Base-by-base conservation (phyloP, 1,139 yeast genomes). In the Protomyces macrosporus region DNA sequence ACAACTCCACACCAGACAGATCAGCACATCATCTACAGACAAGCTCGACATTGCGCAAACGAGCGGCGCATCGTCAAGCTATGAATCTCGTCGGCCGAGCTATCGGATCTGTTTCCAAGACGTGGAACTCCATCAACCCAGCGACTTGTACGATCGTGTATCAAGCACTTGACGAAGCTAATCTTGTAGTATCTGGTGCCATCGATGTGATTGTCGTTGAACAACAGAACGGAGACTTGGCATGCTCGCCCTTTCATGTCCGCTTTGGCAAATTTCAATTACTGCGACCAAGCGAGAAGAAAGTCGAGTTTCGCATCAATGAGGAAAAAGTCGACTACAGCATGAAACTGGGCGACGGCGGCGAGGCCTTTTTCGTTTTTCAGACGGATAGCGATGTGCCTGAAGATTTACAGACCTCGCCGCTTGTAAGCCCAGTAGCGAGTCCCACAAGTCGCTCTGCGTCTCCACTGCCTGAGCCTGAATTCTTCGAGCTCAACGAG, bases 131-230 rank as follows among this genome's bases (percentile, higher is more conserved):
- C 42, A 84, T 93, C 71, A 93, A 93, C 72, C 98, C 98, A 4
- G 67, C 58, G 14, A 51, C 56, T 5, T 16, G 48, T 42, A 23
- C 30, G 36, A 9, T 23, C 23, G 33, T 34, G 14, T 53, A n/a
- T 2, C 23, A 23, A 23, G 23, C 37, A n/a, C 45, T 60, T 1
- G 91, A 98, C 1, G 93, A 98, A 36, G 39, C 39, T 36, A 36
- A 36, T 3, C 39, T n/a, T 23, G 23, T 7, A 0, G 80, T 93
- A 35, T 87, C 96, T 40, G 99, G 99, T 3, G 98, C 98, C 39
- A 93, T 93, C 74, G 99, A 93, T 75, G 90, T 95, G 67, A 90
- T 93, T 55, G 98, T 91, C 6, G 87, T 95, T n/a, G 97, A 93
- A 75, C 95, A 89, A 72, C 88, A 88, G 14, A 86, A 87, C 73